Conservation (phyloP, 2,329 filamentous ascomycete species). For the Paraphoma chrysanthemicola region DNA sequence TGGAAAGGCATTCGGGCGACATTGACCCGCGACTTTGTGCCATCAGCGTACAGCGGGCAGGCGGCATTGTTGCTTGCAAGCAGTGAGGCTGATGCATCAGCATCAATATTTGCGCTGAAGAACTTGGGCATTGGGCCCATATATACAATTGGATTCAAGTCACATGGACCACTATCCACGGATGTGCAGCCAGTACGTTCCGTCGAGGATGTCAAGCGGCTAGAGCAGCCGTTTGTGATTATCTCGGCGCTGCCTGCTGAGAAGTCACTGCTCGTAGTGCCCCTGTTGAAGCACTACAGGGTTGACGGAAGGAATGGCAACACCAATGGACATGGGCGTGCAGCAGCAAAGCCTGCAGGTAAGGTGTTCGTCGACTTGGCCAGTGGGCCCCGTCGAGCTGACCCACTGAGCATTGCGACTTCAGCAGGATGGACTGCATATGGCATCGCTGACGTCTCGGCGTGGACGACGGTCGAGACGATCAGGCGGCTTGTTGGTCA, state of each 20-base stretch:
- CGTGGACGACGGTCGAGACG: conserved; percentile 85
- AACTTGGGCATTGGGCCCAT: conserved; percentile 79
- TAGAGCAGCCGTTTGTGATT: conserved; percentile 82
- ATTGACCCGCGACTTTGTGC: conserved; percentile 80
- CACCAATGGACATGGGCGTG: conserved; percentile 25
- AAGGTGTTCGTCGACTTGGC: conserved; percentile 85
- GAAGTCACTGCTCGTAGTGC: conserved; percentile 79
- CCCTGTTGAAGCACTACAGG: conserved; percentile 75
- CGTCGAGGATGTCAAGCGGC: conserved; percentile 80
- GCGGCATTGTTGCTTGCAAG: conserved; percentile 78
- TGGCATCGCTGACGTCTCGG: conserved; percentile 78
- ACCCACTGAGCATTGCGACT: conserved; percentile 74
- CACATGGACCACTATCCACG: conserved; percentile 64
- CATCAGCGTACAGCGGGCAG: conserved; percentile 78
- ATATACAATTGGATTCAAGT: conserved; percentile 82
- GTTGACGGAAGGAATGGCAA: conserved; percentile 51
- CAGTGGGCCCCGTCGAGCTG: conserved; percentile 68
- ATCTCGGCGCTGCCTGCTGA: conserved; percentile 80
- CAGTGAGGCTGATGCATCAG: conserved; percentile 76
- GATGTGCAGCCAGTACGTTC: conserved; percentile 70
- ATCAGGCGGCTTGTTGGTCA: conserved; percentile 80
- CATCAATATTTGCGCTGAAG: conserved; percentile 78
- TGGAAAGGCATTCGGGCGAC: conserved; percentile 88
- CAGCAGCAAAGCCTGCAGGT: conserved; percentile 40
- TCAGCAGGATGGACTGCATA: conserved; percentile 81